These are phyloP conservation scores for Oryza brachyantha DNA, from an alignment of 176 grass and related monocot genomes.

Conservation along the genomic window DNA sequence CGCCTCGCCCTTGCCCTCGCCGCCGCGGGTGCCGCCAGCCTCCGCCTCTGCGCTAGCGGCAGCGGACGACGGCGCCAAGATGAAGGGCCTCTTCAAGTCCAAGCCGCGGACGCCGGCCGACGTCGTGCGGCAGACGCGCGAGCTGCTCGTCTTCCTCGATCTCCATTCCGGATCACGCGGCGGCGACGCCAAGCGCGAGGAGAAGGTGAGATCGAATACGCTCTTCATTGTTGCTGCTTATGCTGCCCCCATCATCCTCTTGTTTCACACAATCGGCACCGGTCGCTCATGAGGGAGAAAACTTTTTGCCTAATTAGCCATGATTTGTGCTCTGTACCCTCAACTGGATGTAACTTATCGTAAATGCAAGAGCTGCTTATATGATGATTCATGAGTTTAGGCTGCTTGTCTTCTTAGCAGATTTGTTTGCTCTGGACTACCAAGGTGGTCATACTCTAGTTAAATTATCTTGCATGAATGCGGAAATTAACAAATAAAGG, in stretches of 20 bases:
- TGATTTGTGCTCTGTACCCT: neutral
- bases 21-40: constrained; percentile 25
- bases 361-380: neutral
- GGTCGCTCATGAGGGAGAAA: neutral
- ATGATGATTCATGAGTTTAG: neutral
- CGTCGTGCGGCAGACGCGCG: constrained; percentile 75
- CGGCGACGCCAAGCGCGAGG: constrained; percentile 67
- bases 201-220: constrained; percentile 66
- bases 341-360: neutral
- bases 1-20: constrained; percentile 43
- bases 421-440: constrained; percentile 4
- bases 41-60: neutral
- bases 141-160: constrained; percentile 68
- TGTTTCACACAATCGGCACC: neutral
- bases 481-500: neutral
- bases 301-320: neutral
- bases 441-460: neutral
- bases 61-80: constrained; percentile 48
- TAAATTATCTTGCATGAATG: neutral
- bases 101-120: constrained; percentile 82
- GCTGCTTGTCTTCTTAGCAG: constrained; percentile 2
- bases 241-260: neutral
- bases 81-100: constrained; percentile 95
- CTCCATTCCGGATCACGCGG: constrained; percentile 34
- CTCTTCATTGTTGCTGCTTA: neutral